Base-by-base conservation (phyloP, 2,329 filamentous ascomycete species). In the Pestalotiopsis sp. region DNA sequence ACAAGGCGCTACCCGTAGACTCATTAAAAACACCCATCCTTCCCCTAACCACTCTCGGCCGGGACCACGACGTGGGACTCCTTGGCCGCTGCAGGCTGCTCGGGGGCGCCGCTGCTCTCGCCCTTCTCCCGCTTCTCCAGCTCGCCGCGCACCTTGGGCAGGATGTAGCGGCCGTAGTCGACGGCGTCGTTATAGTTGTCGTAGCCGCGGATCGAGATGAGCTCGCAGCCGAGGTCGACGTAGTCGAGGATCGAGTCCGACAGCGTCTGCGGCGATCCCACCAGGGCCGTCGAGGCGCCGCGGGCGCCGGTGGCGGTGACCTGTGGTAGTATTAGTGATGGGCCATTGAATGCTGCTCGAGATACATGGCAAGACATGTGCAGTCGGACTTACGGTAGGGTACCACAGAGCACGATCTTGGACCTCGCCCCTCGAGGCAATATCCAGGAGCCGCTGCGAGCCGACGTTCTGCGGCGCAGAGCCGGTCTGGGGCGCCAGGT, bases 101-200 rank as follows among this genome's bases (percentile, higher is more conserved):
- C 27, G 3, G 23, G 11, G 11, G 27, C 17, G 20, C 27, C 25
- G 4, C 7, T 23, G 12, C 17, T 58, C 49, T 27, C 41, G 81
- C 73, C 94, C 92, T 45, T 91, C 85, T 0, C 91, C 91, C 36
- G 90, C 89, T 36, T 93, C 86, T 78, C 90, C 93, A 2, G 91
- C 91, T 12, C 82, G 25, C 75, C 79, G 0, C 85, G 79, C 1
- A 89, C 86, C 17, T 71, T 76, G 0, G 87, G 87, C 70, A 90
- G 72, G 2, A 90, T 80, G 72, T 86, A 86, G 0, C 87, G 81
- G 1, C 87, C 87, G 73, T 89, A 90, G 71, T 90, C 87, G 66
- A 89, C 83, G 0, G 85, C 85, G 75, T 90, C 87, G 68, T 88
- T 87, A 41, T 88, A 76, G 72, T 89, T 90, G 70, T 90, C 88